Percentiles rank a stretch among this genome's conserved stretches.
Conservation (phyloP, 2,329 filamentous ascomycete genomes). For the Alternaria panax region DNA sequence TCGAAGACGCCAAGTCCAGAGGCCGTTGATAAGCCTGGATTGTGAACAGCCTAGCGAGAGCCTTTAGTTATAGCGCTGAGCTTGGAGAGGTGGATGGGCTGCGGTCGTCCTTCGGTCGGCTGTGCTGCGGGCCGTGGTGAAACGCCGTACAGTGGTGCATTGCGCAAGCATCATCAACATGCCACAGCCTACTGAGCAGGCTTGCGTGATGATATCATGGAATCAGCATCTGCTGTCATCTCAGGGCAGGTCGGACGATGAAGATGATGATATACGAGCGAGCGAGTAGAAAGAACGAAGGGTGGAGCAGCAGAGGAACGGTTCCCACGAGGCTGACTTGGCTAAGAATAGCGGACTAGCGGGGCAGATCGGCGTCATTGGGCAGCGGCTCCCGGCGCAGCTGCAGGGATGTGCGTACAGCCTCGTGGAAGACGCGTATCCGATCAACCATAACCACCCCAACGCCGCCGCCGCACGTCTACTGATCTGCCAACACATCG, state of each 20-base stretch:
- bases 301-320: not conserved
- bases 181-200: not conserved
- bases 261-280: not conserved
- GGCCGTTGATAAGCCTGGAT: not conserved
- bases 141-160: slow-evolving; percentile 9
- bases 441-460: slow-evolving; percentile 7
- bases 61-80: not conserved
- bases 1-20: not conserved
- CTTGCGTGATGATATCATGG: not conserved
- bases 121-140: slow-evolving; percentile 17
- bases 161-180: slow-evolving; percentile 8
- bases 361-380: slow-evolving; percentile 17
- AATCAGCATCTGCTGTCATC: not conserved
- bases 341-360: slow-evolving; percentile 12
- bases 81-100: slow-evolving; percentile 2
- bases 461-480: slow-evolving; percentile 4
- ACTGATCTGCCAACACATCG: slow-evolving; percentile 1
- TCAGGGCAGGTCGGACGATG: not conserved
- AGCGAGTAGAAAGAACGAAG: not conserved
- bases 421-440: slow-evolving; percentile 20
- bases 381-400: slow-evolving; percentile 13
- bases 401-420: slow-evolving; percentile 20
- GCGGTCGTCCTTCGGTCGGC: slow-evolving; percentile 4
- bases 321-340: slow-evolving; percentile 11
- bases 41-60: not conserved